These are phyloP conservation scores for Porcisia hertigi DNA, from an alignment of 208 protist genomes.

Conservation along the genomic window DNA sequence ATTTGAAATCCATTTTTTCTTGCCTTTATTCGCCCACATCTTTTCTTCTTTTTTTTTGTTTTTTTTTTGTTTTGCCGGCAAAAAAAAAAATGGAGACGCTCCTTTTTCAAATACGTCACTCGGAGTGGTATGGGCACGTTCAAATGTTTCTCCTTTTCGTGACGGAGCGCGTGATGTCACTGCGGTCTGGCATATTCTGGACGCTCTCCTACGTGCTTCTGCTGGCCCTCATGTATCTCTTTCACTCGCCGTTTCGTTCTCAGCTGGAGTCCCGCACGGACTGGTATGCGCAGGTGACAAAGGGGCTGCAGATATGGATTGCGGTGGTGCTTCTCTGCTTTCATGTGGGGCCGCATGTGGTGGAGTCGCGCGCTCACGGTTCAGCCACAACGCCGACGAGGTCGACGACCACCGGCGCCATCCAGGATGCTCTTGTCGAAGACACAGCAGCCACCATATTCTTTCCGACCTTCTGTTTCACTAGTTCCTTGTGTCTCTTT, in stretches of 20 bases:
- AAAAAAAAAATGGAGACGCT: background rate
- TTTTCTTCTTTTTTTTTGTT: background rate
- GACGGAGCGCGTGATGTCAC: slow-evolving; percentile 15
- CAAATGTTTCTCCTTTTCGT: slow-evolving; percentile 12
- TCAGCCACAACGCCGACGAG: background rate
- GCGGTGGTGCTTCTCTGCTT: slow-evolving; percentile 55
- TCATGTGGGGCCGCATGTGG: slow-evolving; percentile 54
- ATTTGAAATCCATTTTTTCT: background rate
- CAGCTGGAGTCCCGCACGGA: slow-evolving; percentile 48
- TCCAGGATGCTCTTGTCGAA: slow-evolving; percentile 18
- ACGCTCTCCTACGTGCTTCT: slow-evolving; percentile 51
- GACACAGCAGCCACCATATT: slow-evolving; percentile 57
- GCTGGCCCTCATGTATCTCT: slow-evolving; percentile 69
- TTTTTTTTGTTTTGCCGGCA: background rate
- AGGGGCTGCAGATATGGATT: slow-evolving; percentile 75
- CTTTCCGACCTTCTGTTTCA: slow-evolving; percentile 67
- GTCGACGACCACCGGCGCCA: background rate
- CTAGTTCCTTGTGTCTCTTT: slow-evolving; percentile 47
- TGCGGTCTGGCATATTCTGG: slow-evolving; percentile 40
- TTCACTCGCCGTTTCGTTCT: slow-evolving; percentile 76
- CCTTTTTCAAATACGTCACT: background rate
- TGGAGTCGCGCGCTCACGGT: slow-evolving; percentile 14
- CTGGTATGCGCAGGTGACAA: slow-evolving; percentile 69
- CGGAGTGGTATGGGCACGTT: slow-evolving; percentile 15
- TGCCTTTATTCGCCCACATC: background rate